phyloP scores from a whole-genome alignment of 768 basidiomycete genomes.

The Saitozyma sp. region DNA sequence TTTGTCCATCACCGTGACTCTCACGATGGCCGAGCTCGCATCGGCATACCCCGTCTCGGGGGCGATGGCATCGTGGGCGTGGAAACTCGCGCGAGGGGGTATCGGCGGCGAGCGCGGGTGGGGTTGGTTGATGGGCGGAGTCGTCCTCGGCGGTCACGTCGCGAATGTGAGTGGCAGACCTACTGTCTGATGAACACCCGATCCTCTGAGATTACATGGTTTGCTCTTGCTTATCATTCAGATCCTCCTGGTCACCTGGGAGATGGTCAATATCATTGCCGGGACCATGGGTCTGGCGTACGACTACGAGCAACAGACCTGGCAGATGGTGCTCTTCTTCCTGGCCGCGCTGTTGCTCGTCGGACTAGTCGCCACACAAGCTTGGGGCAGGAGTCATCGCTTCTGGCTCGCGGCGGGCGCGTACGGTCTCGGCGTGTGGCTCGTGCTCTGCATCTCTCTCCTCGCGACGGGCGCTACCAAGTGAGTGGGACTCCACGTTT shows the following conservation, averaged over 20 bases:
- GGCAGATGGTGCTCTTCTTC: slow-evolving; percentile 46
- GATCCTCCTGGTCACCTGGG: slow-evolving; percentile 46
- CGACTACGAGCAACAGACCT: slow-evolving; percentile 31
- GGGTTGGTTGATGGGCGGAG: slow-evolving; percentile 47
- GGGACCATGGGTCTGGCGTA: slow-evolving; percentile 43
- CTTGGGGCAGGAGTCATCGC: slow-evolving; percentile 46
- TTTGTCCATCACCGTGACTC: slow-evolving; percentile 38
- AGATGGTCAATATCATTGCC: slow-evolving; percentile 38
- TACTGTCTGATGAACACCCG: too few species aligned
- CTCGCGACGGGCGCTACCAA: slow-evolving; percentile 14
- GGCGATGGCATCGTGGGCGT: slow-evolving; percentile 51
- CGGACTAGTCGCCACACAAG: slow-evolving; percentile 36
- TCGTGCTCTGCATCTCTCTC: slow-evolving; percentile 39
- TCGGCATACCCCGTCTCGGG: slow-evolving; percentile 51
- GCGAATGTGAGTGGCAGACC: slow-evolving; percentile 34
- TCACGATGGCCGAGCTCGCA: slow-evolving; percentile 46
- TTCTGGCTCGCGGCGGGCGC: slow-evolving; percentile 45
- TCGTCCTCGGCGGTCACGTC: slow-evolving; percentile 41
- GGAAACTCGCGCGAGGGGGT: slow-evolving; percentile 46
- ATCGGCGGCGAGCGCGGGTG: slow-evolving; percentile 48
- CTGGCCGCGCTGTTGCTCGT: slow-evolving; percentile 37
- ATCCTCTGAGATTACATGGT: too few species aligned
- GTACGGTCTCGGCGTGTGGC: slow-evolving; percentile 44
- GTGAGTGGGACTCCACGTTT: slow-evolving; percentile 25
- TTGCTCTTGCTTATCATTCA: slow-evolving; percentile 10